These are phyloP conservation scores for Tilletiaria anomala DNA, from an alignment of 1,284 basidiomycete genomes.

Conservation along the genomic window DNA sequence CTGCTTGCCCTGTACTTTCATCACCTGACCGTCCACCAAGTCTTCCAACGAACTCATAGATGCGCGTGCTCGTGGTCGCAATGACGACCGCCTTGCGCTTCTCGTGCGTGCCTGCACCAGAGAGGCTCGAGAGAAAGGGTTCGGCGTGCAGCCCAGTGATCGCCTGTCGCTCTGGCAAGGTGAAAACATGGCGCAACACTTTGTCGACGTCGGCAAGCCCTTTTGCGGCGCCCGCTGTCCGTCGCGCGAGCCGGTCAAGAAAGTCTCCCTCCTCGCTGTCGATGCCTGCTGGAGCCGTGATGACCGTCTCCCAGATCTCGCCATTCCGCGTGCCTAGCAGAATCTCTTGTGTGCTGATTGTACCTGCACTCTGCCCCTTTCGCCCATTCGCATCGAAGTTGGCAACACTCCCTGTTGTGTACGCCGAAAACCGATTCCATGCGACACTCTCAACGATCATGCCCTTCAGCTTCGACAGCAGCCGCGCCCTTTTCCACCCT, in stretches of 20 bases:
- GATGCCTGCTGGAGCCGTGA: conserved; percentile 44
- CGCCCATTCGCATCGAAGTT: too few relatives aligned
- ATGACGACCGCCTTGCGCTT: conserved; percentile 46
- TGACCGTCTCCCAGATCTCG: conserved; percentile 47
- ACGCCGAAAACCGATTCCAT: conserved; percentile 55
- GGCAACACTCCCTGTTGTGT: too few relatives aligned
- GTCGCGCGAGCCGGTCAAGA: conserved; percentile 32
- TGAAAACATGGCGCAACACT: conserved; percentile 18
- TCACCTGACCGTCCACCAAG: conserved; percentile 45
- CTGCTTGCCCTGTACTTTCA: conserved; percentile 48
- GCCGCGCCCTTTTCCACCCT: conserved; percentile 26
- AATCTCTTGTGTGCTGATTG: conserved; percentile 55
- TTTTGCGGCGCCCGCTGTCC: conserved; percentile 19
- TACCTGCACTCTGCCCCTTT: neutral
- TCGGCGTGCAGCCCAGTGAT: conserved; percentile 23
- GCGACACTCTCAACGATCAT: conserved; percentile 71
- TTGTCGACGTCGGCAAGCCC: conserved; percentile 22
- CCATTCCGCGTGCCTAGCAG: conserved; percentile 58
- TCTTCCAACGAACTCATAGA: conserved; percentile 75
- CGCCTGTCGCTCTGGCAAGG: conserved; percentile 25
- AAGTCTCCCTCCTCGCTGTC: conserved; percentile 44
- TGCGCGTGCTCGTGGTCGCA: conserved; percentile 68
- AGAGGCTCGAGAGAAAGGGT: conserved; percentile 8
- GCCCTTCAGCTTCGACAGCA: conserved; percentile 54
- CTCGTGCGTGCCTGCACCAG: too few relatives aligned